Conservation (phyloP, 2,329 filamentous ascomycete species). For the Talaromyces islandicus region DNA sequence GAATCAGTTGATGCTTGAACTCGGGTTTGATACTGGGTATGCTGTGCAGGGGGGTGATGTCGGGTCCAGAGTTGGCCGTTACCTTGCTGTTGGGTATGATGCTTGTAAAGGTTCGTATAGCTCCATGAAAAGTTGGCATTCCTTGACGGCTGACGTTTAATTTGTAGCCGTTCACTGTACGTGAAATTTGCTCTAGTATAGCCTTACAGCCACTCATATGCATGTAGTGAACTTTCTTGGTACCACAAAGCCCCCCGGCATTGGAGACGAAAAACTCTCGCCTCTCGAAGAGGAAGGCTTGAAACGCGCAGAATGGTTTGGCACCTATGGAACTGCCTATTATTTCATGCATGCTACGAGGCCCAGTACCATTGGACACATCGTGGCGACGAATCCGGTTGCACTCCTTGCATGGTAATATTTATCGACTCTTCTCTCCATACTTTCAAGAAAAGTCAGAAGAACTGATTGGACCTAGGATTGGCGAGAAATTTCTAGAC, state of each 20-base stretch:
- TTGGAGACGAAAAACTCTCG: slow-evolving; percentile 13
- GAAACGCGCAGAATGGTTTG: slow-evolving; percentile 7
- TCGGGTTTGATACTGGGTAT: slow-evolving; percentile 50
- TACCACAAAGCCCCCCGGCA: slow-evolving; percentile 32
- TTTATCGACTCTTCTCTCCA: background rate
- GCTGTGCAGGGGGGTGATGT: slow-evolving; percentile 55
- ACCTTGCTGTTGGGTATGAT: slow-evolving; percentile 36
- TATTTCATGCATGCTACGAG: slow-evolving; percentile 48
- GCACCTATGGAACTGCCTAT: slow-evolving; percentile 42
- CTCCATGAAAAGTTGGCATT: background rate
- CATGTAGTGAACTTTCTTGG: slow-evolving; percentile 8
- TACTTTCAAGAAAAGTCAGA: background rate
- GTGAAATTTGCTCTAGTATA: background rate
- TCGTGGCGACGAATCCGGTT: slow-evolving; percentile 48
- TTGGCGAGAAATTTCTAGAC: slow-evolving; percentile 33
- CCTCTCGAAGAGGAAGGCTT: slow-evolving; percentile 3
- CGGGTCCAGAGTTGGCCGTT: slow-evolving; percentile 40
- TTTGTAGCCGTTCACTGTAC: slow-evolving; percentile 8
- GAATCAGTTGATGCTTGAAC: slow-evolving; percentile 46
- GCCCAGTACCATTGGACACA: slow-evolving; percentile 52
- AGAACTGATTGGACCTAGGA: slow-evolving; percentile 20
- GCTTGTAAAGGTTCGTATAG: slow-evolving; percentile 42
- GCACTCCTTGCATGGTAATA: slow-evolving; percentile 52
- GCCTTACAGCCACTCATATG: background rate
- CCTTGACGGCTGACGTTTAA: background rate